Evolutionary conservation across 495 filamentous ascomycete genomes (phyloP).

Genomic region (Hypoxylon rickii): DNA sequence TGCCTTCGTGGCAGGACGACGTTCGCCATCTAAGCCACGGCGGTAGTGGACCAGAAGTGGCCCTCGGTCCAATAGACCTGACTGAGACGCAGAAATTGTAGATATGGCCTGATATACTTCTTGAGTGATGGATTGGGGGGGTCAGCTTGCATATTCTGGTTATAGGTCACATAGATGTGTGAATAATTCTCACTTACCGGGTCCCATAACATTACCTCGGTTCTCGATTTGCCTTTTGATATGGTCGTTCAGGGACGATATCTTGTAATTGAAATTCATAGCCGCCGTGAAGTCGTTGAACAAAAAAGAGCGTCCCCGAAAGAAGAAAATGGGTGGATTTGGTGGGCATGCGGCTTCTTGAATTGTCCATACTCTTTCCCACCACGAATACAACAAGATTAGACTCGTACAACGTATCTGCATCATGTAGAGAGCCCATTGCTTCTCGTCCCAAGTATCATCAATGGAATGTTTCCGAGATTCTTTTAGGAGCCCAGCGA

Average conservation of each 20-base stretch:
- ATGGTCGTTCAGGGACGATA: background rate
- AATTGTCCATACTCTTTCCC: constrained; percentile 18
- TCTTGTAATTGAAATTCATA: background rate
- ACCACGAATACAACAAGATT: background rate
- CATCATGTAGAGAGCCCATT: background rate
- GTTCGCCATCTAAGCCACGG: background rate
- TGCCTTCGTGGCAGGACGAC: background rate
- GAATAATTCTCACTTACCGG: background rate
- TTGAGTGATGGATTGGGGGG: background rate
- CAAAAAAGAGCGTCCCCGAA: constrained; percentile 1
- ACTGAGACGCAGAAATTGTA: background rate
- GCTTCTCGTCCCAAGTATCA: background rate
- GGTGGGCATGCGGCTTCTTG: constrained; percentile 8
- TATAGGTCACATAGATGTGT: background rate
- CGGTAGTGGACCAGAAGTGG: background rate
- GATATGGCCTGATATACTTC: background rate
- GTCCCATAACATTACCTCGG: background rate
- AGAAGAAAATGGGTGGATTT: background rate
- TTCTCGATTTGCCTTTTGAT: background rate
- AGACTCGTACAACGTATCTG: background rate
- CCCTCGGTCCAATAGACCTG: background rate
- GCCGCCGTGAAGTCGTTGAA: background rate
- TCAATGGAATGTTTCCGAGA: background rate
- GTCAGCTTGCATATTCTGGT: background rate
- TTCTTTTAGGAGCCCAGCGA: background rate